Percentiles rank a stretch among this genome's conserved stretches.
Evolutionary conservation across 257 asterid genomes (phyloP).

Genomic region (Nyctanthes arbortristis): DNA sequence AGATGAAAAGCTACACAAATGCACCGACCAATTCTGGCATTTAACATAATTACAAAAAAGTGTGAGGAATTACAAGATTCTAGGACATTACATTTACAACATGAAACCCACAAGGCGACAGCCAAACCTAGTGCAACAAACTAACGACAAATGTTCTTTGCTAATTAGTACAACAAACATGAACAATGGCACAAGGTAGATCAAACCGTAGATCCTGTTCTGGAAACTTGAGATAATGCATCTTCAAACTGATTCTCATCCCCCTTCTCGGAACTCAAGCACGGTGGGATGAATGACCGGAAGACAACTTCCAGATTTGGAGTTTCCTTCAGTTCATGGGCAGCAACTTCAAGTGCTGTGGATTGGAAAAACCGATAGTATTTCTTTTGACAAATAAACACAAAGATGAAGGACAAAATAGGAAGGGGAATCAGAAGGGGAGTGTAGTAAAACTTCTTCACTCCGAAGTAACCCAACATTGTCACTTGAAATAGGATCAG

Average conservation of each 20-base stretch:
- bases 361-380: conserved; percentile 62
- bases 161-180: conserved; percentile 15
- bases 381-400: conserved; percentile 44
- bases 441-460: conserved; percentile 47
- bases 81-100: neutral
- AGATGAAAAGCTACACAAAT: conserved; percentile 7
- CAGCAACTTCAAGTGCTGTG: conserved; percentile 73
- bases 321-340: conserved; percentile 58
- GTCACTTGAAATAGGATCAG: conserved; percentile 68
- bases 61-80: conserved; percentile 4
- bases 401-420: conserved; percentile 48
- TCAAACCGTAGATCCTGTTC: conserved; percentile 43
- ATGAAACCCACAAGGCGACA: conserved; percentile 5
- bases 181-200: conserved; percentile 15
- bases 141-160: conserved; percentile 9
- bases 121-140: conserved; percentile 26
- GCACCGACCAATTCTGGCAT: conserved; percentile 15
- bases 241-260: conserved; percentile 71
- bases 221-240: conserved; percentile 61
- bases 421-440: conserved; percentile 62
- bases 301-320: conserved; percentile 68
- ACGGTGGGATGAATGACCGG: conserved; percentile 65
- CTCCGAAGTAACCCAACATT: conserved; percentile 72
- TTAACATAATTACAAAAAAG: neutral
- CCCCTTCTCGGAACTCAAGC: conserved; percentile 64